A percentile compares a stretch with the other conserved stretches of the same genome.
phyloP scores from a whole-genome alignment of 2,329 filamentous ascomycete species.

The Diplocarpon rosae region DNA sequence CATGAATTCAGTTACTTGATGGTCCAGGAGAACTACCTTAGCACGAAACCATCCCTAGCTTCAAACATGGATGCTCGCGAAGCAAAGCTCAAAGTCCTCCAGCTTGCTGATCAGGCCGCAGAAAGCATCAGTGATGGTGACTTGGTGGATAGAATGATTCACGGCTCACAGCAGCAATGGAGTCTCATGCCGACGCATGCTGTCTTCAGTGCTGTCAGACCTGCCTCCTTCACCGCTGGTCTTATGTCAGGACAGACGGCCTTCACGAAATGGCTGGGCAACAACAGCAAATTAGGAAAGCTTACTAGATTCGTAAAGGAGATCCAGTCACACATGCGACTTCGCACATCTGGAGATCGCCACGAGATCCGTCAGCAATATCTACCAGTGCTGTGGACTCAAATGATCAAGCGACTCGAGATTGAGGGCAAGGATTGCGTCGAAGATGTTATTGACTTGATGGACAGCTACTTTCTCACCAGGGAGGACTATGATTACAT shows the following conservation, averaged over 20 bases:
- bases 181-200: conserved; percentile 95
- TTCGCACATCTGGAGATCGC: conserved; percentile 79
- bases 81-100: conserved; percentile 68
- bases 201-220: conserved; percentile 86
- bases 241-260: conserved; percentile 58
- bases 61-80: conserved; percentile 42
- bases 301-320: conserved; percentile 78
- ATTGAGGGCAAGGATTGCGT: conserved; percentile 73
- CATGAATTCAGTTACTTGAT: conserved; percentile 96
- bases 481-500: conserved; percentile 92
- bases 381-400: conserved; percentile 75
- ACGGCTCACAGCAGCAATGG: conserved; percentile 97
- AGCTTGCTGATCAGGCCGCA: conserved; percentile 77
- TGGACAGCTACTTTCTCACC: conserved; percentile 95
- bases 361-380: conserved; percentile 95
- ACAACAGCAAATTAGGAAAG: conserved; percentile 78
- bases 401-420: conserved; percentile 64
- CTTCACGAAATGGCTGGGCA: conserved; percentile 90
- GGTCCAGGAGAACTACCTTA: conserved; percentile 96
- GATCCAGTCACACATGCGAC: conserved; percentile 92
- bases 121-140: conserved; percentile 97
- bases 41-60: conserved; percentile 61
- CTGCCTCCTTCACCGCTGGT: conserved; percentile 77
- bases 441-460: conserved; percentile 75
- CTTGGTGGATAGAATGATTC: conserved; percentile 93